Conservation (phyloP, 2,329 filamentous ascomycete genomes). For the Colletotrichum salicis region DNA sequence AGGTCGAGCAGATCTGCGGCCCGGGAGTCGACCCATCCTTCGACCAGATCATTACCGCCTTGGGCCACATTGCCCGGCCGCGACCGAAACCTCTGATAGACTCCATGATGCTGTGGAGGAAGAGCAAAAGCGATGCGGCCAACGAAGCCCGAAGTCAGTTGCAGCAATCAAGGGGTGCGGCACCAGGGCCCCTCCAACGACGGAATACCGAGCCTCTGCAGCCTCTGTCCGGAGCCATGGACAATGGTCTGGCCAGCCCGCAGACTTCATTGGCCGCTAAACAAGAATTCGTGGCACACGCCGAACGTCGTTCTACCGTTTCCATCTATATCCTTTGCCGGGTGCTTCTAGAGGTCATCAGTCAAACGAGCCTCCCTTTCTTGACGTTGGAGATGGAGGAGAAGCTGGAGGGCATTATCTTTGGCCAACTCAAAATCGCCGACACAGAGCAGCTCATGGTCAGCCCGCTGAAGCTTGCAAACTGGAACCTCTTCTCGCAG, state of each 20-base stretch:
- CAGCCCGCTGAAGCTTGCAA: constrained; percentile 87
- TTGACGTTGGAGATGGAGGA: constrained; percentile 94
- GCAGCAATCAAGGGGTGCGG: constrained; percentile 60
- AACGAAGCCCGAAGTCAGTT: constrained; percentile 72
- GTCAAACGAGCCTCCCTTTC: constrained; percentile 83
- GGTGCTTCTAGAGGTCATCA: constrained; percentile 92
- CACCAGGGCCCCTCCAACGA: constrained; percentile 65
- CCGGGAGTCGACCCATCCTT: constrained; percentile 88
- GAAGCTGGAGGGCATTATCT: constrained; percentile 94
- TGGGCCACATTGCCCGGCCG: constrained; percentile 93
- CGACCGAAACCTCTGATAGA: constrained; percentile 97
- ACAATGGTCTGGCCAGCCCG: constrained; percentile 42
- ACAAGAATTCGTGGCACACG: constrained; percentile 80
- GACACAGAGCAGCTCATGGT: constrained; percentile 83
- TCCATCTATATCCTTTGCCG: constrained; percentile 97
- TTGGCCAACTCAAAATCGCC: constrained; percentile 90
- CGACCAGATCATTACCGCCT: constrained; percentile 91
- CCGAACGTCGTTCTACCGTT: constrained; percentile 89
- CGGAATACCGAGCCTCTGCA: constrained; percentile 80
- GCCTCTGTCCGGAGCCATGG: constrained; percentile 43
- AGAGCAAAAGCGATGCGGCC: constrained; percentile 91
- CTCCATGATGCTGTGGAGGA: constrained; percentile 97
- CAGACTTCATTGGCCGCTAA: constrained; percentile 57
- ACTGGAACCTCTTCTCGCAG: constrained; percentile 95
- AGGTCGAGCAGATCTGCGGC: constrained; percentile 90